These are phyloP conservation scores for Termitomyces sp. DNA, from an alignment of 768 basidiomycete species.

Conservation along the genomic window DNA sequence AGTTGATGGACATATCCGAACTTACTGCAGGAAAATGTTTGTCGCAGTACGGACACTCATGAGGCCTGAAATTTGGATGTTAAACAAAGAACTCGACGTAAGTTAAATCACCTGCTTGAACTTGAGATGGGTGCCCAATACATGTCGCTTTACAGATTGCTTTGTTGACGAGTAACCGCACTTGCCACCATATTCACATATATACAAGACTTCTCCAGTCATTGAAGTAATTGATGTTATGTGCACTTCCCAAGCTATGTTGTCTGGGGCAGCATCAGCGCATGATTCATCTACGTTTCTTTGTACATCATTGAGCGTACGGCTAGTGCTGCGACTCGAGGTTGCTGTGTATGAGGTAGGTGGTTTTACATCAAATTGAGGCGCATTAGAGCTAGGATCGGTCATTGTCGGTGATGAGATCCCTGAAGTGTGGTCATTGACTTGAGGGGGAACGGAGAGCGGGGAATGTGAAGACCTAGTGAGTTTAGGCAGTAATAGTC, in stretches of 20 bases:
- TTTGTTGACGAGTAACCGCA: constrained; percentile 34
- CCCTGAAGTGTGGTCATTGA: background rate
- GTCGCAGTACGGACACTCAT: constrained; percentile 1
- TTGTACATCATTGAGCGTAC: background rate
- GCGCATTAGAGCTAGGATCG: background rate
- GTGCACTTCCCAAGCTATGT: constrained; percentile 16
- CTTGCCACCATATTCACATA: constrained; percentile 24
- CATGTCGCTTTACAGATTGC: constrained; percentile 64
- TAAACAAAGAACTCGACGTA: background rate
- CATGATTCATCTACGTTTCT: background rate
- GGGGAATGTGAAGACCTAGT: background rate
- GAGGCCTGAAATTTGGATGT: constrained; percentile 3
- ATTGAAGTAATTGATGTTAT: constrained; percentile 11
- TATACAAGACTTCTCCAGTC: constrained; percentile 16
- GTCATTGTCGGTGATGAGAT: background rate
- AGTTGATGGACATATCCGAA: background rate
- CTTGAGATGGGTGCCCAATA: constrained; percentile 56
- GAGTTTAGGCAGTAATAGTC: background rate
- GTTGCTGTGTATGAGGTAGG: background rate
- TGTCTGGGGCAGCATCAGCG: background rate
- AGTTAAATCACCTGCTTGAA: constrained; percentile 40
- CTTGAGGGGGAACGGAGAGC: background rate
- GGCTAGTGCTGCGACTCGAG: background rate
- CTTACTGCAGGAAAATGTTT: constrained; percentile 6
- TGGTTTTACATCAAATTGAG: background rate